Conservation (phyloP, 495 filamentous ascomycete species). For the Aspergillus biplanus region DNA sequence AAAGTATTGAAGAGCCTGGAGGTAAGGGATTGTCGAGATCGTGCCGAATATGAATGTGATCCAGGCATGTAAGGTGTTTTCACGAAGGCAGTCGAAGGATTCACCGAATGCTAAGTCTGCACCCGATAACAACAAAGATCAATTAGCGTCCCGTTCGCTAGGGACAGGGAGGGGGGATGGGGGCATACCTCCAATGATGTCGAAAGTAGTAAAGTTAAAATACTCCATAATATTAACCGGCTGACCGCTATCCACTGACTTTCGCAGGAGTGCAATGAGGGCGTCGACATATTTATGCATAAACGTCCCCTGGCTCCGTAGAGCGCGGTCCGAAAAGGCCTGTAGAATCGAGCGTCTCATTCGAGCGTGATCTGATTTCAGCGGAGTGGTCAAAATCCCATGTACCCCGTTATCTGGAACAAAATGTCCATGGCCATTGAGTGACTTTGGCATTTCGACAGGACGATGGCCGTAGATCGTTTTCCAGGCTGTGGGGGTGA, state of each 20-base stretch:
- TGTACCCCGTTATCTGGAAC: not conserved
- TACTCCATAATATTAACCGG: conserved; percentile 45
- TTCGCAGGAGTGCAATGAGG: conserved; percentile 43
- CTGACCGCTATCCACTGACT: conserved; percentile 11
- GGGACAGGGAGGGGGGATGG: not conserved
- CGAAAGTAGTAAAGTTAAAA: conserved; percentile 62
- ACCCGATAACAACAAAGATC: not conserved
- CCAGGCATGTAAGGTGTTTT: conserved; percentile 50
- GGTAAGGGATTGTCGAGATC: not conserved
- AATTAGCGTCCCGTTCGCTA: not conserved
- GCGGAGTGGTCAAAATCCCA: not conserved
- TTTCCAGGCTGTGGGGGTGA: not conserved
- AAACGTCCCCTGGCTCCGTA: conserved; percentile 52
- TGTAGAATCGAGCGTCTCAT: conserved; percentile 40
- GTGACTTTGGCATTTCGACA: not conserved
- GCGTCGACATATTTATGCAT: conserved; percentile 52
- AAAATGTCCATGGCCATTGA: conserved; percentile 6
- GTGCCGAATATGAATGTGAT: conserved; percentile 24
- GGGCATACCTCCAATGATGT: conserved; percentile 50
- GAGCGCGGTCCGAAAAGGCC: conserved; percentile 55
- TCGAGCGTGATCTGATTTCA: conserved; percentile 24
- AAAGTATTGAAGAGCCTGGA: not conserved
- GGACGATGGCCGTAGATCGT: not conserved
- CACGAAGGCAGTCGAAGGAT: conserved; percentile 56
- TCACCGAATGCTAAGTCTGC: conserved; percentile 56